Base-by-base conservation (phyloP, 257 asterid genomes). In the Plantago ovata region DNA sequence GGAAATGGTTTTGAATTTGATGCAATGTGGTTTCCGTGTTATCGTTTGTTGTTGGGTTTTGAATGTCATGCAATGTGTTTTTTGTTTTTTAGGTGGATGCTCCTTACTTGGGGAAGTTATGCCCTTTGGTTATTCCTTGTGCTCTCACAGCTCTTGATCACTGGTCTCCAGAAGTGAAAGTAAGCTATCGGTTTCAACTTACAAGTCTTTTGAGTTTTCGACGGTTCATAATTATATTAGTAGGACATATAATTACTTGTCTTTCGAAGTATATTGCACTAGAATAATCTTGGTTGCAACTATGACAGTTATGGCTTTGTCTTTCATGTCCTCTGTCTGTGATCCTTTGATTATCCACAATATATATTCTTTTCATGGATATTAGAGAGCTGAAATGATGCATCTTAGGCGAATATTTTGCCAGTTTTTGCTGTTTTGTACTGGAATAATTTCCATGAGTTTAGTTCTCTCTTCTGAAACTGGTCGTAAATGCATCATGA, bases 81-180 rank as follows among this genome's bases (percentile, higher is more conserved):
- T 14, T n/a, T n/a, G n/a, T 53, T 16, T 24, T 53, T 43, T 62
- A 93, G 98, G 82, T 93, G 67, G 90, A 77, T 72, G 80, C 75
- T 65, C 86, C 89, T 18, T 71, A 70, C 62, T 61, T 89, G 47
- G 97, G 97, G 65, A 88, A 79, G 75, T 70, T 92, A 58, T 80
- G 85, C 63, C 68, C 81, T 73, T 76, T 82, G 83, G 81, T 88
- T 74, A 77, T 93, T 67, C 98, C 98, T 19, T 84, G 95, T 79
- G 92, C 87, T 48, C 73, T 93, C 43, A 79, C 93, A 42, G 84
- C 95, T 66, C 89, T 93, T 54, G 98, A 93, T 84, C 98, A 93
- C 75, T 89, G 98, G 98, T 93, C 95, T 20, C 82, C 94, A 0
- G 84, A 85, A 76, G 98, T 93, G 52, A 93, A 93, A 73, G 98